Evolutionary conservation across 1,139 yeast genomes (phyloP).

Genomic region (Candida dubliniensis): DNA sequence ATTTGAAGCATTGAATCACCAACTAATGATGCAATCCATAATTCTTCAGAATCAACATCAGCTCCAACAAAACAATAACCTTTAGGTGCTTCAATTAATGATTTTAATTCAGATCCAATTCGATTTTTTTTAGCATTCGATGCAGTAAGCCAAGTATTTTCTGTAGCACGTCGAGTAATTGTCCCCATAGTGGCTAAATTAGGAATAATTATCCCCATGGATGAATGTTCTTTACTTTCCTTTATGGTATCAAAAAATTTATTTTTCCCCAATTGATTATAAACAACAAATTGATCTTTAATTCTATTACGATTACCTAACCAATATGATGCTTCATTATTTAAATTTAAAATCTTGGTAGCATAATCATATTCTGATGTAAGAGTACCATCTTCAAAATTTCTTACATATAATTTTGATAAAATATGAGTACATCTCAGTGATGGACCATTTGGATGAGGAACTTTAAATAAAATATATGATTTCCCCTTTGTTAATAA

Average conservation of each 20-base stretch:
- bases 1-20: slow-evolving; percentile 88
- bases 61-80: slow-evolving; percentile 97
- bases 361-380: slow-evolving; percentile 76
- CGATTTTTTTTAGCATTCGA: slow-evolving; percentile 85
- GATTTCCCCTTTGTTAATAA: slow-evolving; percentile 24
- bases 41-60: slow-evolving; percentile 96
- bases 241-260: slow-evolving; percentile 26
- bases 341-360: slow-evolving; percentile 70
- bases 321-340: slow-evolving; percentile 90
- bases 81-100: slow-evolving; percentile 80
- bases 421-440: slow-evolving; percentile 77
- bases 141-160: slow-evolving; percentile 96
- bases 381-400: slow-evolving; percentile 72
- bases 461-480: slow-evolving; percentile 63
- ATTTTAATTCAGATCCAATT: slow-evolving; percentile 90
- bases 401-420: slow-evolving; percentile 70
- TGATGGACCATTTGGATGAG: slow-evolving; percentile 84
- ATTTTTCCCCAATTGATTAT: slow-evolving; percentile 27
- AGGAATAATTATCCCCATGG: slow-evolving; percentile 79
- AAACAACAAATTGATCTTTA: slow-evolving; percentile 81
- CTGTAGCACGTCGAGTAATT: slow-evolving; percentile 93
- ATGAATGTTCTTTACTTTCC: slow-evolving; percentile 22
- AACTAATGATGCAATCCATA: slow-evolving; percentile 95
- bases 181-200: slow-evolving; percentile 92
- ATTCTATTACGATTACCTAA: slow-evolving; percentile 85